Evolutionary conservation across 164 flowering plant genomes (phyloP), one percentile per base, ranked within the genome.

Genomic region (Saururus chinensis): DNA sequence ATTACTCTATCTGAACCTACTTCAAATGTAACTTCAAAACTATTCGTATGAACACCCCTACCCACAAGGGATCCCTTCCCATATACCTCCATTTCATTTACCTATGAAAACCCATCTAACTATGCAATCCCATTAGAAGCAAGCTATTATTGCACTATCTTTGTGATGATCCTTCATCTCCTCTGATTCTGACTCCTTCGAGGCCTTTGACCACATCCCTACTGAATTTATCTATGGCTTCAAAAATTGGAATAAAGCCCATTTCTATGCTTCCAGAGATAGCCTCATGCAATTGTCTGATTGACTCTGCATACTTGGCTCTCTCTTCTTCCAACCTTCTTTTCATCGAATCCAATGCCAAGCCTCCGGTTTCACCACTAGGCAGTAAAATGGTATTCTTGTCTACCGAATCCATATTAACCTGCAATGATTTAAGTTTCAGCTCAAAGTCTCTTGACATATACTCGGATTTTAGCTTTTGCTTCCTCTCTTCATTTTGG

Each of bases 401-500:
- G 7, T 81, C 81, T 11, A 86, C 74, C 23, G 59, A 45, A 20
- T 68, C 68, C 12, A 59, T 79, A 17, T 76, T 78, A 11, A 61
- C 66, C 30, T 71, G 76, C 40, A 80, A 68, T 21, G 63, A 61
- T 65, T 65, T 82, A 2, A 89, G 75, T 54, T 69, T 82, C 63
- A 74, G 79, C 72, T 91, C 87, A 51, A 82, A 77, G 69, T 91
- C 92, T 65, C 81, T 86, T 9, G 83, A 71, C 22, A 86, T 64
- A 73, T 75, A 81, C n/a, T 89, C 90, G n/a, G 87, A 85, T 75
- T 76, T 86, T 20, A 79, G 72, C 68, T 93, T 81, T 60, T 79
- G 91, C 4, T 80, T 78, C 51, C 78, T 89, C 77, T 91, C 97
- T 72, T 86, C 93, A 55, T 82, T 92, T 61, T 87, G 99, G 65